phyloP scores from a whole-genome alignment of 2,329 filamentous ascomycete species.

The Cordyceps tenuipes region DNA sequence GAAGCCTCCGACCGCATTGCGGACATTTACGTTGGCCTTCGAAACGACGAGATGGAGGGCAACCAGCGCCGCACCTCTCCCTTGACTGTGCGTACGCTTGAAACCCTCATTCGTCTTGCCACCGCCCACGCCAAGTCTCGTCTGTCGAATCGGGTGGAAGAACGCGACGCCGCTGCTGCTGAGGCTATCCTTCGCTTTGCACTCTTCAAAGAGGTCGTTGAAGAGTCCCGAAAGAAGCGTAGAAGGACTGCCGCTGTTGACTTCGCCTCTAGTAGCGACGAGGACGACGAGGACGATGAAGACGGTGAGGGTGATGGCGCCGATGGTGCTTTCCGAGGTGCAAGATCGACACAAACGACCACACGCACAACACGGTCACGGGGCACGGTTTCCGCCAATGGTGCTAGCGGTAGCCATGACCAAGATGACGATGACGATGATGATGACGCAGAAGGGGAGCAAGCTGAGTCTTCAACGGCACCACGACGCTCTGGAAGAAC shows the following conservation, averaged over 20 bases:
- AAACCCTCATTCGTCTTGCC: constrained; percentile 95
- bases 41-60: constrained; percentile 92
- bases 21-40: constrained; percentile 79
- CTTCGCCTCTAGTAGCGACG: constrained; percentile 50
- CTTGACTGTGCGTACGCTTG: constrained; percentile 92
- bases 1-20: constrained; percentile 89
- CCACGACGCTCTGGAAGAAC: constrained; percentile 34
- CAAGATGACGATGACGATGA: constrained; percentile 41
- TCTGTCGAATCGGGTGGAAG: constrained; percentile 79
- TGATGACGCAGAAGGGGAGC: constrained; percentile 45
- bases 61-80: constrained; percentile 91
- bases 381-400: constrained; percentile 18
- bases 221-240: constrained; percentile 75
- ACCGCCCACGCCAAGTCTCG: constrained; percentile 93
- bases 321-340: constrained; percentile 49
- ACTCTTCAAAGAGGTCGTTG: constrained; percentile 90
- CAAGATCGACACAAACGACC: constrained; percentile 18
- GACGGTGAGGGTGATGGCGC: constrained; percentile 44
- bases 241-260: constrained; percentile 57
- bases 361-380: constrained; percentile 25
- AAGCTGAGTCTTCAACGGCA: constrained; percentile 29
- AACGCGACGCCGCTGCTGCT: constrained; percentile 78
- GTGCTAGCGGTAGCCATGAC: constrained; percentile 24
- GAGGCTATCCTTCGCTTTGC: constrained; percentile 89
- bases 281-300: constrained; percentile 52